Evolutionary conservation across 306 rosid genomes (phyloP).

Genomic region (Vigna trinervia): DNA sequence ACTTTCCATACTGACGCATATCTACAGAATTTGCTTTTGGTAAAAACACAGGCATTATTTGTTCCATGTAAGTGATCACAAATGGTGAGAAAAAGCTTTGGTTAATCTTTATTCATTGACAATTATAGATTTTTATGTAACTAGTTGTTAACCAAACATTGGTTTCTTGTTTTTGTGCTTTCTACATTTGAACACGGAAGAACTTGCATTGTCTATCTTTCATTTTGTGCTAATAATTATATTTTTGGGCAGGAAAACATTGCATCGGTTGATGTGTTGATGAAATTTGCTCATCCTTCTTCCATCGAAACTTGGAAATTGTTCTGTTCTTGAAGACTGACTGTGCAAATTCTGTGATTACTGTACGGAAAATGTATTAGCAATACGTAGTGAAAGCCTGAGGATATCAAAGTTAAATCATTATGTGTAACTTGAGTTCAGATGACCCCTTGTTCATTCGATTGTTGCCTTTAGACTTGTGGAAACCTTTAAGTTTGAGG

Average conservation of each 20-base stretch:
- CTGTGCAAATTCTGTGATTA: neutral
- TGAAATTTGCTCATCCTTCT: conserved; percentile 12
- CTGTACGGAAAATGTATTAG: conserved; percentile 7
- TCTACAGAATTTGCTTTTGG: conserved; percentile 11
- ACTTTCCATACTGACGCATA: neutral
- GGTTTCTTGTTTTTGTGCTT: conserved; percentile 4
- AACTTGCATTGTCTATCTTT: conserved; percentile 17
- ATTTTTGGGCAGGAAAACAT: conserved; percentile 27
- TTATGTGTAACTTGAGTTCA: neutral
- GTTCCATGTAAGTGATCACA: neutral
- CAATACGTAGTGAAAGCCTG: conserved; percentile 7
- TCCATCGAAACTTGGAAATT: conserved; percentile 33
- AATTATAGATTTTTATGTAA: conserved; percentile 1
- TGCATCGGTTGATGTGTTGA: neutral
- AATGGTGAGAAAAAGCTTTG: neutral
- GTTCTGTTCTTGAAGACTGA: conserved; percentile 15
- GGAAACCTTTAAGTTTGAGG: conserved; percentile 3
- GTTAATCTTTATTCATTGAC: conserved; percentile 5
- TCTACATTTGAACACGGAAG: neutral
- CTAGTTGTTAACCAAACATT: conserved; percentile 1
- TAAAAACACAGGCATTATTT: neutral
- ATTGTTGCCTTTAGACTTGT: conserved; percentile 1
- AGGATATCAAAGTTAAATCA: neutral
- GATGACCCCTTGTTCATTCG: conserved; percentile 10
- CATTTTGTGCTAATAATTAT: neutral